phyloP scores from a whole-genome alignment of 1,284 basidiomycete genomes.

The Pseudozyma sp. region DNA sequence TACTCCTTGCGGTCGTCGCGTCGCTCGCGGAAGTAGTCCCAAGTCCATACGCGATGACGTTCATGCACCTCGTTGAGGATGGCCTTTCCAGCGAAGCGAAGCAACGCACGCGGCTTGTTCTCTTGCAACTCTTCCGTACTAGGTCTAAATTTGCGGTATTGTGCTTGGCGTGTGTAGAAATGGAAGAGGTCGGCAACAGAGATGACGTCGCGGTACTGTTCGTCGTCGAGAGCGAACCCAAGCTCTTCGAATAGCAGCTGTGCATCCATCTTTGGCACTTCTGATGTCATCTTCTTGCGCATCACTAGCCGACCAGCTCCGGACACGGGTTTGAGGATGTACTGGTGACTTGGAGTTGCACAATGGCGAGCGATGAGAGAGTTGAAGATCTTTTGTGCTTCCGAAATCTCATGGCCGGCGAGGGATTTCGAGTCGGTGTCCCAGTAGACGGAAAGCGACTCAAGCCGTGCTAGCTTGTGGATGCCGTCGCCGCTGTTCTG shows the following conservation, averaged over 20 bases:
- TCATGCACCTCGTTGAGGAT: slow-evolving; percentile 89
- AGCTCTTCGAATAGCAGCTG: slow-evolving; percentile 94
- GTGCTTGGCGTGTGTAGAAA: slow-evolving; percentile 89
- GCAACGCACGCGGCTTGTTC: slow-evolving; percentile 79
- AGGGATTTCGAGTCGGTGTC: slow-evolving; percentile 91
- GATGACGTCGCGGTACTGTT: slow-evolving; percentile 94
- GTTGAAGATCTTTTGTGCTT: slow-evolving; percentile 83
- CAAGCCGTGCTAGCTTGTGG: slow-evolving; percentile 90
- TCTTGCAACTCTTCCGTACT: slow-evolving; percentile 75
- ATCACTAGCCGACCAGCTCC: slow-evolving; percentile 91
- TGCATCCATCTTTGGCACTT: slow-evolving; percentile 82
- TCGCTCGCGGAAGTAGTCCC: slow-evolving; percentile 89
- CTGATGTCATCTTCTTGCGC: slow-evolving; percentile 78
- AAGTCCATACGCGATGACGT: slow-evolving; percentile 86
- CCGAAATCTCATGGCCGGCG: slow-evolving; percentile 75
- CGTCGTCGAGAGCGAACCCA: slow-evolving; percentile 88
- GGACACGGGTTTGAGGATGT: slow-evolving; percentile 93
- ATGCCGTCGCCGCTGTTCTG: slow-evolving; percentile 88
- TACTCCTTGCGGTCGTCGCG: slow-evolving; percentile 86
- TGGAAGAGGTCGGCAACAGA: slow-evolving; percentile 97
- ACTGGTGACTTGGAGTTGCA: slow-evolving; percentile 78
- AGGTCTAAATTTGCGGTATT: slow-evolving; percentile 77
- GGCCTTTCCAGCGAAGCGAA: slow-evolving; percentile 84
- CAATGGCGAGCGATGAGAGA: slow-evolving; percentile 73
- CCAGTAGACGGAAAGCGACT: slow-evolving; percentile 92